Percentiles rank a stretch among this genome's conserved stretches.
Conservation (phyloP, 371 early-diverging fungal genomes). For the Basidiobolus meristosporus region DNA sequence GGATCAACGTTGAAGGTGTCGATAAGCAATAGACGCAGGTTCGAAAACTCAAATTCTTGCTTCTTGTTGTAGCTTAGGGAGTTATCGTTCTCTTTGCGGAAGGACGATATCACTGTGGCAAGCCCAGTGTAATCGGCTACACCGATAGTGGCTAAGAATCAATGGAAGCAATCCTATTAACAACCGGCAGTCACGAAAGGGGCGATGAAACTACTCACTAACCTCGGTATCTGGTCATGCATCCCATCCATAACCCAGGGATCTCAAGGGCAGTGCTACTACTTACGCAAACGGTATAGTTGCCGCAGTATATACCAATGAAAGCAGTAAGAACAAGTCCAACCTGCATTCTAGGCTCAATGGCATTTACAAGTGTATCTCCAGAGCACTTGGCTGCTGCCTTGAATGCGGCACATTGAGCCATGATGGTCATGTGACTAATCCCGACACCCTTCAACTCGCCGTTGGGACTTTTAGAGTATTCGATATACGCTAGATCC, state of each 20-base stretch:
- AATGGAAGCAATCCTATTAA: too few relatives aligned
- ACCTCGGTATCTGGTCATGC: conserved; percentile 34
- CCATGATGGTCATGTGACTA: conserved; percentile 54
- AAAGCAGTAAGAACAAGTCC: conserved; percentile 53
- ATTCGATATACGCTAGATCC: conserved; percentile 75
- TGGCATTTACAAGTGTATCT: conserved; percentile 23
- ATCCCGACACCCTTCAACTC: conserved; percentile 70
- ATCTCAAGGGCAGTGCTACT: conserved; percentile 36
- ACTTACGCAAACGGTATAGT: conserved; percentile 38
- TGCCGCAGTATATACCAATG: conserved; percentile 46
- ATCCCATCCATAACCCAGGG: conserved; percentile 47
- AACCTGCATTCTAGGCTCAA: conserved; percentile 71
- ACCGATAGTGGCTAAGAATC: conserved; percentile 30
- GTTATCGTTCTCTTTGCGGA: conserved; percentile 23
- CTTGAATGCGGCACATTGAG: conserved; percentile 31
- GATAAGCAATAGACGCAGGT: conserved; percentile 44
- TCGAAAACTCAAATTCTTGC: conserved; percentile 28
- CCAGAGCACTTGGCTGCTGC: conserved; percentile 7
- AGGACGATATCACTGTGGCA: conserved; percentile 24
- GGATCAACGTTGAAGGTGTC: conserved; percentile 42
- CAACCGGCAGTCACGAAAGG: too few relatives aligned
- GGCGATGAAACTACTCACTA: too few relatives aligned
- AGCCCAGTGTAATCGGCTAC: conserved; percentile 48
- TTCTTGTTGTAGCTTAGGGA: conserved; percentile 31
- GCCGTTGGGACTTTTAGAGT: conserved; percentile 59